Base-by-base conservation (phyloP, 192 early-diverging fungal species). In the Dimargaris verticillata region DNA sequence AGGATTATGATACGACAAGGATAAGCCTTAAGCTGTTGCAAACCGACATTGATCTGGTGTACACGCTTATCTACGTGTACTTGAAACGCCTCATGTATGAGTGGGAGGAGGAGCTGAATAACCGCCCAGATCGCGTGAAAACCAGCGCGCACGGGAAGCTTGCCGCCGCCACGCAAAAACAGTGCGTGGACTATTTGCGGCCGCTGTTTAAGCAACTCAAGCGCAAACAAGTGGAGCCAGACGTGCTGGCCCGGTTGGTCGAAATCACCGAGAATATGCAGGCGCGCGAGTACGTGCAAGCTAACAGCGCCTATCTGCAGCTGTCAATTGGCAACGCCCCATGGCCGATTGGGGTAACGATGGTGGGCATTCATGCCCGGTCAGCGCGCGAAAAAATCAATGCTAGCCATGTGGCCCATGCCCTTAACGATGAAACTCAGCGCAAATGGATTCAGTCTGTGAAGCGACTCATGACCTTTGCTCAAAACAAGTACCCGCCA, bases 391-490 rank as follows among this genome's bases (percentile, higher is more conserved):
- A 95, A 72, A 97, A 93, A 71, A 95, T 99, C 81, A 87, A 85
- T 67, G 80, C 89, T 1, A 83, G 85, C 6, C 88, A 99, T 64
- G 91, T 99, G 15, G 95, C 95, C 2, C 95, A 99, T 70, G 93
- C 91, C 22, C 78, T 99, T 13, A 99, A 99, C 69, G 92, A 97
- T 62, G 95, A 97, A 73, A 82, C 84, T 0, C 88, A 91, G 62
- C 80, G 95, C 48, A 99, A 99, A 67, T 99, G 95, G 95, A 99
- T 99, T 74, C 95, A 99, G 73, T 82, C 83, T 17, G 84, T 97
- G 61, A 99, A 99, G 65, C 81, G 95, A 24, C 73, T 99, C 41
- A 95, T 99, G 83, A 93, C 89, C 12, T 99, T 93, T 83, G 83
- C 86, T 1, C 92, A 97, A 68, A 83, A 72, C 47, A 87, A 87